phyloP scores from a whole-genome alignment of 163 green algal genomes.

The Scenedesmus sp. region DNA sequence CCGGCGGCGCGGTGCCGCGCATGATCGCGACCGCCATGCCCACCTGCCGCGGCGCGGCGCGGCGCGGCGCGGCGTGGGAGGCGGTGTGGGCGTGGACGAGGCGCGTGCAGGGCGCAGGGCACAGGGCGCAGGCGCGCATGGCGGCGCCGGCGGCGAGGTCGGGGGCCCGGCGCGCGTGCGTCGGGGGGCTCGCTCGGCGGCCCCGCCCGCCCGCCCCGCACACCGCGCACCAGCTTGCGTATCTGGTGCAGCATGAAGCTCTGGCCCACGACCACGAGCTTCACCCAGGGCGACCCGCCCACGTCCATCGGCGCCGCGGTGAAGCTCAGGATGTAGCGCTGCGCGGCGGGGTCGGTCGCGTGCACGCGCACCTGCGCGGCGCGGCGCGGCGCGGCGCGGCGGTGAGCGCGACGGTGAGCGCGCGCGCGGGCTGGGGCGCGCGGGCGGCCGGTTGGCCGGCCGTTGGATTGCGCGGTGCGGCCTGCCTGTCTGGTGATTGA shows the following conservation, averaged over 20 bases:
- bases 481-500: neutral
- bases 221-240: conserved; percentile 86
- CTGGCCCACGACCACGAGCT: conserved; percentile 87
- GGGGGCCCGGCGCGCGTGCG: too few relatives aligned
- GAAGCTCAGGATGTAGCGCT: conserved; percentile 84
- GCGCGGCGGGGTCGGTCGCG: neutral
- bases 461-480: neutral
- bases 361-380: neutral
- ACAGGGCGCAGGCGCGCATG: too few relatives aligned
- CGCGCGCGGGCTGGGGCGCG: too few relatives aligned
- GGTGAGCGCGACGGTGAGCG: neutral
- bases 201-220: too few relatives aligned
- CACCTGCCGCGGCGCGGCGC: too few relatives aligned
- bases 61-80: too few relatives aligned
- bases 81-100: too few relatives aligned
- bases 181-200: neutral
- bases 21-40: conserved; percentile 87
- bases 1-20: conserved; percentile 64
- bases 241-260: conserved; percentile 99
- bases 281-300: conserved; percentile 71
- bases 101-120: too few relatives aligned
- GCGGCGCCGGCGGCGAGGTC: too few relatives aligned
- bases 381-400: neutral
- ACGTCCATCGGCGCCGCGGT: conserved; percentile 58
- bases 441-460: too few relatives aligned